Evolutionary conservation across 176 grass and related monocot genomes (phyloP), one percentile per base, ranked within the genome.

Genomic region (Carex cristatella): DNA sequence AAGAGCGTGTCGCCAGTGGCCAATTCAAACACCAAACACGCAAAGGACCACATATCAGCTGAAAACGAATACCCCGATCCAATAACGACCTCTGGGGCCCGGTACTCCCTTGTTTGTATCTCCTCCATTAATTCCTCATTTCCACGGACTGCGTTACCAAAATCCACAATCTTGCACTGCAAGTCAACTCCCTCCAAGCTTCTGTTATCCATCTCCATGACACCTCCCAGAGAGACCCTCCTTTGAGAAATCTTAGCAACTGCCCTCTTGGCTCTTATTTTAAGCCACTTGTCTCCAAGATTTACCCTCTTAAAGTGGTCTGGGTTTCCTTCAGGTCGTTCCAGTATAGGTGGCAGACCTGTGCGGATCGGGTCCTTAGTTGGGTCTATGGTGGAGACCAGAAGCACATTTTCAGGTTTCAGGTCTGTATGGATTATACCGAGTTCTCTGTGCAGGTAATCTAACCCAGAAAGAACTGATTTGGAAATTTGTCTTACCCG

Each of bases 81-180:
- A n/a, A 98, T 84, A 80, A 98, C 90, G 70, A 98, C 95, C 88
- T 98, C 95, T 5, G 95, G 90, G 55, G 92, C 89, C 81, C 95
- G 89, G 46, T 98, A 98, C 74, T 98, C 92, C 83, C 92, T 94
- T 64, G 95, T 98, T 82, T 98, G 95, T 79, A 98, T 98, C 83
- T 93, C 91, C 73, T 89, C 88, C 69, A 84, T 53, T 58, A 83
- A 73, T 65, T 95, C 89, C 83, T 92, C 90, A 90, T 90, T 59
- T 35, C 51, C 86, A 89, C 88, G 94, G 84, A 93, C 91, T 18
- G 92, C 92, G 42, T 94, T 98, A 46, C 95, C 95, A 28, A 98
- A 91, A 92, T 98, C 95, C 5, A 98, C 95, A 66, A 98, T 88
- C 89, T 98, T 98, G 87, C 95, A 98, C 75, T 89, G 85, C 83